These are phyloP conservation scores for Raphanus raphanistrum DNA, from an alignment of 345 rosid species.

Conservation along the genomic window DNA sequence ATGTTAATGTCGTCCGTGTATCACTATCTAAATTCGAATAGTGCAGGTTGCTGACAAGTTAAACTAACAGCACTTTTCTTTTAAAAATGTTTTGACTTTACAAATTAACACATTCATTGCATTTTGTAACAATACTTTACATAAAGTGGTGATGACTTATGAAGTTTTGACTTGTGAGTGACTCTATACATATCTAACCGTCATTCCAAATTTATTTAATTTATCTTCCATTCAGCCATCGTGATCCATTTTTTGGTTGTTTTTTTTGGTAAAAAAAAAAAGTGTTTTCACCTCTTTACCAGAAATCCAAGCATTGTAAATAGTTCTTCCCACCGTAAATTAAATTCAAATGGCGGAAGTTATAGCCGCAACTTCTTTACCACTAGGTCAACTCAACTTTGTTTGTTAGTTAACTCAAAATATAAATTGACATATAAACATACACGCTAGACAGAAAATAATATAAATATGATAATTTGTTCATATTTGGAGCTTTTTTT, in stretches of 20 bases:
- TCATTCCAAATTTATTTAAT: constrained; percentile 23
- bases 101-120: background rate
- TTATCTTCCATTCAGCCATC: constrained; percentile 21
- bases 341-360: too few species aligned
- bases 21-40: background rate
- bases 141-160: constrained; percentile 6
- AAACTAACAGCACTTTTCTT: background rate
- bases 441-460: background rate
- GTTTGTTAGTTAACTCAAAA: constrained; percentile 16
- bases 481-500: background rate
- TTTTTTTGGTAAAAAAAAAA: too few species aligned
- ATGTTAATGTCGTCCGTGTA: background rate
- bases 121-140: background rate
- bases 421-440: background rate
- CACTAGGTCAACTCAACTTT: too few species aligned
- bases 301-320: too few species aligned
- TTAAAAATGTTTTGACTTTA: constrained; percentile 10
- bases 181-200: constrained; percentile 35
- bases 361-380: too few species aligned
- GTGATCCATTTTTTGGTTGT: constrained; percentile 22
- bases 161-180: constrained; percentile 18
- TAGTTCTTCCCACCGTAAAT: too few species aligned
- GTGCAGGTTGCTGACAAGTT: background rate
- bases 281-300: too few species aligned
- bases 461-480: background rate